Conservation (phyloP, 352 stramenopile species). For the Plasmopara halstedii region DNA sequence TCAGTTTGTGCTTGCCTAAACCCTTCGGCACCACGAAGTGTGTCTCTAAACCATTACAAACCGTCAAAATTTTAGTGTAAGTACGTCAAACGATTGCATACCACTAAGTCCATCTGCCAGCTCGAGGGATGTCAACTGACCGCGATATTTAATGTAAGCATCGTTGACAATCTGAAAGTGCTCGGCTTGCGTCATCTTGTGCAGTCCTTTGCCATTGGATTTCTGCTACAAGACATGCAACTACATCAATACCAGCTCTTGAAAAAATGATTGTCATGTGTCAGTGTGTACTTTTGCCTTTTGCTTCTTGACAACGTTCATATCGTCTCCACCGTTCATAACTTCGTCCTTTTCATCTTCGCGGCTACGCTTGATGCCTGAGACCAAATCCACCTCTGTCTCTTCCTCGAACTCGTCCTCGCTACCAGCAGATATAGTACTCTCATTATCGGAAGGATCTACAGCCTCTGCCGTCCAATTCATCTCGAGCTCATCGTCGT, state of each 20-base stretch:
- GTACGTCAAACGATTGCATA: conserved; percentile 9
- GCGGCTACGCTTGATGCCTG: conserved; percentile 37
- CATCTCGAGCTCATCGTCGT: conserved; percentile 61
- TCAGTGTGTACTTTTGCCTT: conserved; percentile 22
- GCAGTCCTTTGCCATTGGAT: conserved; percentile 54
- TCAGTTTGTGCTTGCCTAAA: conserved; percentile 76
- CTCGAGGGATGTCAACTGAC: conserved; percentile 77
- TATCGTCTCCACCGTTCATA: conserved; percentile 7
- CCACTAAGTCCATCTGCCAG: conserved; percentile 70
- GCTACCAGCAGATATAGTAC: conserved; percentile 51
- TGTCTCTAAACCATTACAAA: conserved; percentile 29
- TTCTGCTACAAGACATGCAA: not conserved
- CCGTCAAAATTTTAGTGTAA: not conserved
- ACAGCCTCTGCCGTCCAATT: conserved; percentile 47
- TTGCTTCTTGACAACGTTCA: conserved; percentile 37
- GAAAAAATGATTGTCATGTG: not conserved
- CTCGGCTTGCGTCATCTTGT: conserved; percentile 69
- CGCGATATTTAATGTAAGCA: conserved; percentile 63
- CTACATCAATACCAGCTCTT: not conserved
- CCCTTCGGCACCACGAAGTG: conserved; percentile 56
- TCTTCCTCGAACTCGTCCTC: conserved; percentile 83
- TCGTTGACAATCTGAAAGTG: conserved; percentile 83
- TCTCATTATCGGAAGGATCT: conserved; percentile 32
- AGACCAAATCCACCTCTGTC: conserved; percentile 41
- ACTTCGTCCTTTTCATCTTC: conserved; percentile 15